Percentiles rank a stretch among this genome's conserved stretches.
Conservation (phyloP, 192 early-diverging fungal genomes). For the Podochytrium sp. region DNA sequence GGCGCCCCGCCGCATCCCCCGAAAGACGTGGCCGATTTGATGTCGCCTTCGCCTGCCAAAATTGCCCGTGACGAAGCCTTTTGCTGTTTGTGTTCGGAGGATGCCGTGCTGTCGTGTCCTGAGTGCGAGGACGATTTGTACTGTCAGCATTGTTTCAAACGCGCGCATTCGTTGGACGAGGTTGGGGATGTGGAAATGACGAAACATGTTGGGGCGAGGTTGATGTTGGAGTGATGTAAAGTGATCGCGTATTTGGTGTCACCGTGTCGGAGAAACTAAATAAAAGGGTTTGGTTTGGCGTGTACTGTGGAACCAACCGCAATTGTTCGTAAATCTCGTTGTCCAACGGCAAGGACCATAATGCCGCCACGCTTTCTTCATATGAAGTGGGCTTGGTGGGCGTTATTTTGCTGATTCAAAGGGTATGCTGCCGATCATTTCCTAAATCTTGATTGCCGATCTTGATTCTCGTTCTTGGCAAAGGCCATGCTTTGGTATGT, state of each 20-base stretch:
- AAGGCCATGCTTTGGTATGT: no score
- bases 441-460: no score
- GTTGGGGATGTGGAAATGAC: conserved; percentile 36
- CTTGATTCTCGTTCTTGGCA: no score
- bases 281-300: no score
- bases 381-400: no score
- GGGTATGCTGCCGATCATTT: no score
- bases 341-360: no score
- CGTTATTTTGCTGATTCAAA: no score
- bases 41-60: not conserved
- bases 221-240: not conserved
- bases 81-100: conserved; percentile 67
- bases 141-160: conserved; percentile 57
- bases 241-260: not conserved
- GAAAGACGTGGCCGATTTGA: not conserved
- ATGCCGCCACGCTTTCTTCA: no score
- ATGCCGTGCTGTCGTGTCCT: conserved; percentile 58
- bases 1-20: not conserved
- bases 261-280: no score
- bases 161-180: conserved; percentile 45
- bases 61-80: not conserved
- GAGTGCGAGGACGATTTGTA: conserved; percentile 68
- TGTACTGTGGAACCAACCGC: no score
- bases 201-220: conserved; percentile 26
- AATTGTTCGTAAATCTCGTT: no score